These are phyloP conservation scores for Gossypium aridum DNA, from an alignment of 441 rosid species.

Conservation along the genomic window DNA sequence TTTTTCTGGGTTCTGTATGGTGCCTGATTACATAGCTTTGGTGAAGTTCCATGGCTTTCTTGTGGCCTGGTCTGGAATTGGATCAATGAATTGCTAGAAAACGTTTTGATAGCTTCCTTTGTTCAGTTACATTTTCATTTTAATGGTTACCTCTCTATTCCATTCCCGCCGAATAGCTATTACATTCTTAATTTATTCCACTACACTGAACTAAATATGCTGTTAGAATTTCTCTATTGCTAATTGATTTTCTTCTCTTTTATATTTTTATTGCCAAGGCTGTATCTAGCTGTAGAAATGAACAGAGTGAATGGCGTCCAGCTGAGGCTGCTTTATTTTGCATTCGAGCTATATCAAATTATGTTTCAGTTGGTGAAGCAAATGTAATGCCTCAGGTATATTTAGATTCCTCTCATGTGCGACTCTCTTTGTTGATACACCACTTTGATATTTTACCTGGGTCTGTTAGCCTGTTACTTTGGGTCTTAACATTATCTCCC, in stretches of 20 bases:
- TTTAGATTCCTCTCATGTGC: slow-evolving; percentile 3
- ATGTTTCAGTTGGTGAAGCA: slow-evolving; percentile 73
- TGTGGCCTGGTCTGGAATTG: not conserved
- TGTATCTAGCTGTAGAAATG: slow-evolving; percentile 65
- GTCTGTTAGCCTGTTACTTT: not conserved
- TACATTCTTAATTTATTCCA: not conserved
- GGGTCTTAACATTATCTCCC: not conserved
- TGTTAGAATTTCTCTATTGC: not conserved
- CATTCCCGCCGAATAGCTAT: not conserved
- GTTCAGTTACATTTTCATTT: not conserved
- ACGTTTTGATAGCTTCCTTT: not conserved
- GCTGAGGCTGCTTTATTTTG: slow-evolving; percentile 99
- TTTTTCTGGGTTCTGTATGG: not conserved
- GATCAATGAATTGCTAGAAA: not conserved
- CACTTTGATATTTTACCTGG: not conserved
- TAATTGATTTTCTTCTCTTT: not conserved
- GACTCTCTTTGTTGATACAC: not conserved
- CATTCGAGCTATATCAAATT: slow-evolving; percentile 82
- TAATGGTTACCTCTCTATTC: not conserved
- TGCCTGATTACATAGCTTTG: not conserved
- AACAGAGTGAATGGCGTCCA: slow-evolving; percentile 74
- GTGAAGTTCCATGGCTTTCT: not conserved
- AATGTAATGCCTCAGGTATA: slow-evolving; percentile 94
- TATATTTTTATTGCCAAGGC: slow-evolving; percentile 39
- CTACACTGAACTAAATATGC: not conserved